Percentiles rank a stretch among this genome's conserved stretches.
Conservation (phyloP, 371 early-diverging fungal genomes). For the Synchytrium microbalum region DNA sequence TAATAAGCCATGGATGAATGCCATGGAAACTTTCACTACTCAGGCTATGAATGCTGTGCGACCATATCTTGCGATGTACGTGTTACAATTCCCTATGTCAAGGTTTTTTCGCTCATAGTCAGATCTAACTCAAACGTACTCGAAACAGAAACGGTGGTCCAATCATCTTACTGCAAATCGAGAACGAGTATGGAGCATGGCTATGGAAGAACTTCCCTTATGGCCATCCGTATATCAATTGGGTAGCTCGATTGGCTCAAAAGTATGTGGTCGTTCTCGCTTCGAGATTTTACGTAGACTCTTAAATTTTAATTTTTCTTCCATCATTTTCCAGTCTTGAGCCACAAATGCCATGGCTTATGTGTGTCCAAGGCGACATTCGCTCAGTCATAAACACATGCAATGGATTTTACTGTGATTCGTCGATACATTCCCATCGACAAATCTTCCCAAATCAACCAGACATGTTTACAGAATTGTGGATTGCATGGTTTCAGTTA, state of each 20-base stretch:
- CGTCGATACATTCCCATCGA: conserved; percentile 26
- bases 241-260: conserved; percentile 39
- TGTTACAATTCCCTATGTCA: not conserved
- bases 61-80: conserved; percentile 24
- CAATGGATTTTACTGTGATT: conserved; percentile 45
- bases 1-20: conserved; percentile 32
- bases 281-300: not conserved
- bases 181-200: conserved; percentile 42
- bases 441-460: conserved; percentile 28
- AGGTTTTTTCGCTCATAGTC: no score
- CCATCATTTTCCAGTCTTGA: conserved; percentile 7
- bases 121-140: not conserved
- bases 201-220: conserved; percentile 15
- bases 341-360: conserved; percentile 43
- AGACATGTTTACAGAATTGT: conserved; percentile 45
- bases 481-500: conserved; percentile 48
- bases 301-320: not conserved
- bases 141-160: conserved; percentile 40
- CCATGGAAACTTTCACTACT: conserved; percentile 34
- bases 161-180: conserved; percentile 45
- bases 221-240: conserved; percentile 37
- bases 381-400: conserved; percentile 34
- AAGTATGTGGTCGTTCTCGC: conserved; percentile 10
- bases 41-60: conserved; percentile 27
- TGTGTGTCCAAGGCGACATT: conserved; percentile 39